Base-by-base conservation (phyloP, 2,329 filamentous ascomycete genomes). In the Zymoseptoria tritici region DNA sequence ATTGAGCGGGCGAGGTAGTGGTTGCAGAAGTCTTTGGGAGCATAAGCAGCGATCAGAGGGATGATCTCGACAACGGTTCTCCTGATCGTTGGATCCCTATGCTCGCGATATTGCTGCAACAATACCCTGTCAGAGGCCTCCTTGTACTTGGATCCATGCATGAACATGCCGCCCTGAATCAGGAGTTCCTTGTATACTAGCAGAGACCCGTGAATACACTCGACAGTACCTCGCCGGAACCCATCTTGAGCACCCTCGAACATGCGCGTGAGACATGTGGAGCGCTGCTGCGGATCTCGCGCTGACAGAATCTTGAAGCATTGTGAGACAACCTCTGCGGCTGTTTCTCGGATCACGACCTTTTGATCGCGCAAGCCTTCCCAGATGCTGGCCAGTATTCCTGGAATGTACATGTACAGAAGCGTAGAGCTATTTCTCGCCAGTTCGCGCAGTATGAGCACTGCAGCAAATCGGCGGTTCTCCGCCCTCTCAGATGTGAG, bases 121-220 rank as follows among this genome's bases (percentile, higher is more conserved):
- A 93, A 86, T 42, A 97, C 90, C 64, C 94, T 92, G 63, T 99
- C 94, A 73, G 93, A 97, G 9, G 91, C 88, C 67, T 96, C 90
- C 60, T 88, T 85, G 74, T 97, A 99, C 71, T 77, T 76, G 49
- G 92, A 86, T 49, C 92, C 90, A 70, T 96, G 91, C 94, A 99
- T 97, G 75, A 96, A 99, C 93, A 99, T 99, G 68, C 91, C 92
- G 57, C 94, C 94, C 73, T 96, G 93, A 64, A 94, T 85, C 19
- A 99, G 84, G 54, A 99, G 83, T 76, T 97, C 93, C 73, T 93
- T 95, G 69, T 97, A 82, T 1, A 95, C 91, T 20, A 99, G 81
- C 49, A 99, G 81, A 1, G 93, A 97, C n/a, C 91, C 94, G 72
- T 99, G 95, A 50, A 96, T 88, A 61, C 86, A 88, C 73, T 99